Evolutionary conservation across 192 early-diverging fungal genomes (phyloP), one percentile per base, ranked within the genome.

Genomic region (Paraglomus occultum): DNA sequence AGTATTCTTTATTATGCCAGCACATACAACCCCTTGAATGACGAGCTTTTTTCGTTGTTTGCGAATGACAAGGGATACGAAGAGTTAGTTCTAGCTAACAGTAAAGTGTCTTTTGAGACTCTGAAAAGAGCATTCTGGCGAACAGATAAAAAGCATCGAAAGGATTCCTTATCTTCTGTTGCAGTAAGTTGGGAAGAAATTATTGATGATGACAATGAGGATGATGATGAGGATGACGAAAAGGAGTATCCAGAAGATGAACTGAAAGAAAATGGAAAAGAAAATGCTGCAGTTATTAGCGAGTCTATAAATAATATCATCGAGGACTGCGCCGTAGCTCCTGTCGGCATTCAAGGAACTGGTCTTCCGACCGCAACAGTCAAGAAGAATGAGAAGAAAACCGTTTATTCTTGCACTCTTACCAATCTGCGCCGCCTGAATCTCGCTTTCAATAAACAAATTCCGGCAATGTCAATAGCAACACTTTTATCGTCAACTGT

Each of bases 61-160:
- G 17, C 17, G 6, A 49, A 3, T 15, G 67, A 70, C 40, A 7
- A 15, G 8, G 55, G 47, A 59, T 70, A 70, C 12, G 67, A 59
- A 45, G 67, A 70, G 50, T 39, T 70, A 38, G 53, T 59, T 70
- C 18, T 70, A 10, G 42, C 67, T 5, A 48, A 59, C 17, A 70
- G 67, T 50, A 49, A 6, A 8, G 40, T 70, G 9, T 48, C 55
- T 38, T 59, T 70, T 9, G 54, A 70, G 42, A 31, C 15, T 12
- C 59, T 70, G 4, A 59, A 23, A 59, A 59, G 39, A 40, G n/a
- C 42, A 47, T 70, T 70, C 42, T 70, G 67, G 67, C 46, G 59
- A 59, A 38, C 10, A n/a, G 12, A 46, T n/a, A 50, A 49, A 14
- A 39, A 70, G 18, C 47, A 59, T 49, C n/a, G 49, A 14, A 39